Evolutionary conservation across 352 stramenopile species (phyloP), one percentile per base, ranked within the genome.

Genomic region (Phytopythium litorale): DNA sequence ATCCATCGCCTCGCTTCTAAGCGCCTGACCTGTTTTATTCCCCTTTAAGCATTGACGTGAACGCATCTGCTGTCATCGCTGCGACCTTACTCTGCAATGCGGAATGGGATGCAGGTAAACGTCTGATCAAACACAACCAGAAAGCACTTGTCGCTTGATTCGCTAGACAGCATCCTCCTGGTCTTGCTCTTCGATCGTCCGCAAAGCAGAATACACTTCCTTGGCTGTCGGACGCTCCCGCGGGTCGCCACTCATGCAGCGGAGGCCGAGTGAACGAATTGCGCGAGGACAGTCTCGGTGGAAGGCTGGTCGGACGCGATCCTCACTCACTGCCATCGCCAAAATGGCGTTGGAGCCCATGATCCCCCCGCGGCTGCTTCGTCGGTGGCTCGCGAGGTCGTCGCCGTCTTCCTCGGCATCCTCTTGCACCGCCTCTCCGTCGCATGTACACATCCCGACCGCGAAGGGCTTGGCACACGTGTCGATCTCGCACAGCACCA

Each of bases 401-500:
- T 49, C 53, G 33, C 12, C 35, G n/a, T 66, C 37, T 45, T 60
- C 33, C 15, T 52, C 59, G 9, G 61, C 61, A 19, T 56, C 15
- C 33, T 56, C 28, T 23, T 51, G 8, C 28, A 46, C 37, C 28
- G 28, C 33, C 15, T 55, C 28, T 54, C 66, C 28, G 50, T 57
- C 53, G 33, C 45, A 43, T 11, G 58, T 19, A 38, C 16, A 45
- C 49, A 72, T 60, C 1, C 71, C 74, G 0, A 72, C 21, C 4
- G 67, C 62, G 48, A 81, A 88, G 37, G 78, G 77, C 54, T 71
- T 70, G 12, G 69, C 60, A 58, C 75, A 84, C 32, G 75, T 81
- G 58, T 84, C 75, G 19, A 86, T 40, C 62, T 84, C 78, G 15
- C 62, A 73, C 71, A 87, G 70, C 9, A 87, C 43, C 1, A 84